phyloP scores from a whole-genome alignment of 371 early-diverging fungal genomes.

The Apophysomyces elegans region DNA sequence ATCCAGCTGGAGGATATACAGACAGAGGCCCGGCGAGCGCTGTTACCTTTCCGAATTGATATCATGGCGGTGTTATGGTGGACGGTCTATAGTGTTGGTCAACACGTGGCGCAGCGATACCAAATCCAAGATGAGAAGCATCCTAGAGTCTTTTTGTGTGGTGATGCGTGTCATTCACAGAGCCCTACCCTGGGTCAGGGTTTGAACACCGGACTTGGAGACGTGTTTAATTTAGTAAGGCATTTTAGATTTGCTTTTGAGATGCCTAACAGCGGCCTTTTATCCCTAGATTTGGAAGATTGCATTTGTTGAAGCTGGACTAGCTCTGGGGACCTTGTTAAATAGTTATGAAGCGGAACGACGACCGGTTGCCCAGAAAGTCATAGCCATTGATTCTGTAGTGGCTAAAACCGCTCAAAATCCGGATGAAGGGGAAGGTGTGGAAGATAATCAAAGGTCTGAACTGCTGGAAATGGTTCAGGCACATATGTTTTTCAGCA shows the following conservation, averaged over 20 bases:
- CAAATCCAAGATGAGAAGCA: conserved; percentile 31
- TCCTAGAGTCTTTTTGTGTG: conserved; percentile 42
- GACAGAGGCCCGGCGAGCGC: conserved; percentile 48
- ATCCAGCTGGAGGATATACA: conserved; percentile 55
- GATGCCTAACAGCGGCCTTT: background rate
- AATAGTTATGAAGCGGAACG: conserved; percentile 3
- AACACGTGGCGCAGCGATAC: conserved; percentile 32
- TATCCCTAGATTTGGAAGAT: conserved; percentile 11
- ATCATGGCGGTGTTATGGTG: conserved; percentile 50
- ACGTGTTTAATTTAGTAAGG: conserved; percentile 46
- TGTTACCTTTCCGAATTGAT: conserved; percentile 47
- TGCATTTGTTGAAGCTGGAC: conserved; percentile 2
- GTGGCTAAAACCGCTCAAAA: conserved; percentile 10
- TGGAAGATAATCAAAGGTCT: background rate
- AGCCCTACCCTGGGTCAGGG: conserved; percentile 53
- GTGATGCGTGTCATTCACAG: conserved; percentile 53
- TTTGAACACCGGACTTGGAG: conserved; percentile 53
- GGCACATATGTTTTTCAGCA: conserved; percentile 7
- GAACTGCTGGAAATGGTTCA: background rate
- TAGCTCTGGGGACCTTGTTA: background rate
- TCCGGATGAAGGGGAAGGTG: background rate
- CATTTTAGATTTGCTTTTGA: background rate
- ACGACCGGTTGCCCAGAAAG: conserved; percentile 7
- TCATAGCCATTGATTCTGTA: conserved; percentile 9
- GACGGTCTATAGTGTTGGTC: conserved; percentile 52